Evolutionary conservation across 1,284 basidiomycete species (phyloP), one percentile per base, ranked within the genome.

Genomic region (Volvariella volvacea): DNA sequence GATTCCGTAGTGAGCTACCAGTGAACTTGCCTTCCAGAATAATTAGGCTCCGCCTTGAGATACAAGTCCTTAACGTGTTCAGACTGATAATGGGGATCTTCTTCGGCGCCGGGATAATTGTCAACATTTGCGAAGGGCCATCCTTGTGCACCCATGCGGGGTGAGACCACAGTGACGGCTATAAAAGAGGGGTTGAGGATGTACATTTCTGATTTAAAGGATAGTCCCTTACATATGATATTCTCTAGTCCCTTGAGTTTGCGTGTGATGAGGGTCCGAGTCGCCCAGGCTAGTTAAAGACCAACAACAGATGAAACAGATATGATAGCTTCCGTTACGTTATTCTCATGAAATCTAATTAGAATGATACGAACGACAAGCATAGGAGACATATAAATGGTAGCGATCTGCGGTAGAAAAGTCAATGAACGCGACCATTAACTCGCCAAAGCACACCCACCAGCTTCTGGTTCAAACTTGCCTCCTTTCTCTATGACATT

Each of bases 171-270:
- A 28, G 83, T 83, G 44, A 92, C 76, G 48, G 81, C 90, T 89
- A 59, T 2, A 34, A 42, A 30, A 15, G 36, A 30, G n/a, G n/a
- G n/a, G n/a, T n/a, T n/a, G n/a, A n/a, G n/a, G n/a, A n/a, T n/a
- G n/a, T n/a, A n/a, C n/a, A n/a, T n/a, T n/a, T n/a, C n/a, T n/a
- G n/a, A n/a, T n/a, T n/a, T 39, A 38, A 21, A 14, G 15, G 15
- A 34, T 22, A 28, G 25, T 3, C 19, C 12, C 79, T 67, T 55
- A 88, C 90, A 73, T 49, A 96, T 79, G 50, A 91, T 70, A 32
- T 85, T 75, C 53, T 98, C 88, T 30, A 99, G 75, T 0, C 93
- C 92, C 65, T 98, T 98, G 54, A 99, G 75, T 63, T 90, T 80
- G 53, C 94, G 78, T 3, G 87, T 74, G 55, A 99, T 97, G 45